Evolutionary conservation across 345 rosid genomes (phyloP).

Genomic region (Camelina laxa): DNA sequence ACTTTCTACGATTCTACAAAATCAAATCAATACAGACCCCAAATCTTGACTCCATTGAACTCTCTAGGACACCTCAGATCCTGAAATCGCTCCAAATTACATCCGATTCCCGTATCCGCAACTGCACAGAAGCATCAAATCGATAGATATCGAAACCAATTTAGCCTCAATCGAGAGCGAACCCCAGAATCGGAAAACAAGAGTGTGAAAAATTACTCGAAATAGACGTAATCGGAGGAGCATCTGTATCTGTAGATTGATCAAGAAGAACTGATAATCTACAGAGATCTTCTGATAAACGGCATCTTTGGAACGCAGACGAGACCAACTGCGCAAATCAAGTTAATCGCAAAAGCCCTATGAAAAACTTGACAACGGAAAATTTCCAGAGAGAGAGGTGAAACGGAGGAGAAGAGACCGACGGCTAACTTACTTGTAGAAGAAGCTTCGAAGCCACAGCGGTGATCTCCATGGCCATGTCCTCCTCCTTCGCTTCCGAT

Average conservation of each 20-base stretch:
- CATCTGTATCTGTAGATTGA: constrained; percentile 38
- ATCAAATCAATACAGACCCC: constrained; percentile 38
- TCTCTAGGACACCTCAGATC: constrained; percentile 45
- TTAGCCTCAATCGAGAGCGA: not conserved
- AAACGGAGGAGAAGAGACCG: not conserved
- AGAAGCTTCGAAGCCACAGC: constrained; percentile 25
- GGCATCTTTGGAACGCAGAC: constrained; percentile 76
- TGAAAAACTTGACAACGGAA: not conserved
- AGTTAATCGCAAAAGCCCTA: not conserved
- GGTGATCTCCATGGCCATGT: constrained; percentile 20
- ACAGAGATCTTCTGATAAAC: constrained; percentile 66
- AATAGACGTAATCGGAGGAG: constrained; percentile 50
- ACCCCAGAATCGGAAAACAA: not conserved
- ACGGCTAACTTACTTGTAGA: constrained; percentile 29
- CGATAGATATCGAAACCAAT: not conserved
- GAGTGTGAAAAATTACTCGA: constrained; percentile 55
- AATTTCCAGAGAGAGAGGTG: not conserved
- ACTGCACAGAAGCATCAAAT: constrained; percentile 46
- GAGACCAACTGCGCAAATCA: constrained; percentile 63
- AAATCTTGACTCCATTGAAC: constrained; percentile 48
- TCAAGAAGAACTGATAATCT: constrained; percentile 65
- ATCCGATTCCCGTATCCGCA: constrained; percentile 76
- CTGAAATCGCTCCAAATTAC: constrained; percentile 67
- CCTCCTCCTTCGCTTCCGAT: not conserved
- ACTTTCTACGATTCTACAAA: no score